Percentiles rank a stretch among this genome's conserved stretches.
Conservation (phyloP, 2,329 filamentous ascomycete genomes). For the Sporothrix humicola region DNA sequence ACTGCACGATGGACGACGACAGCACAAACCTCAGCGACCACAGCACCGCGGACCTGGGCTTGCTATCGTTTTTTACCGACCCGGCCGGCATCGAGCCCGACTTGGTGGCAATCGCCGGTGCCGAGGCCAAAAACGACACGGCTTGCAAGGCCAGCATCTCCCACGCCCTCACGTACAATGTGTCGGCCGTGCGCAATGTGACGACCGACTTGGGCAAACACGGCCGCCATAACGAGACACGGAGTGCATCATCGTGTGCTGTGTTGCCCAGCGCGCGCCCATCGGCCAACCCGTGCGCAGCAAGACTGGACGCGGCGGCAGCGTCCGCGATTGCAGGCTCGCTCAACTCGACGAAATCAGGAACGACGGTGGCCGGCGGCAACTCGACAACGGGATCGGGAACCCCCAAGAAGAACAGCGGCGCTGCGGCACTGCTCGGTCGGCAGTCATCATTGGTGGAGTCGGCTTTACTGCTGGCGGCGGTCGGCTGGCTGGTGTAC, state of each 20-base stretch:
- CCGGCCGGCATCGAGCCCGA: neutral
- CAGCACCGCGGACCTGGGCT: neutral
- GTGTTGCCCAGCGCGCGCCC: neutral
- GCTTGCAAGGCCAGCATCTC: neutral
- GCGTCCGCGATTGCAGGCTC: conserved; percentile 12
- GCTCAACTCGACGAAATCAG: neutral
- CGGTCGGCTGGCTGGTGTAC: conserved; percentile 17
- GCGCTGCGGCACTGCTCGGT: neutral
- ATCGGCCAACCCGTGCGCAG: neutral
- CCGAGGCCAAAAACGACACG: neutral
- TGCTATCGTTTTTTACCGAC: neutral
- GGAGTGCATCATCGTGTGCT: neutral
- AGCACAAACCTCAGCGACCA: neutral
- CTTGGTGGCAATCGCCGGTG: neutral
- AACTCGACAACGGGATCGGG: neutral
- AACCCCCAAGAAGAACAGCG: conserved; percentile 7
- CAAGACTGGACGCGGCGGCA: neutral
- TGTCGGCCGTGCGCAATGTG: conserved; percentile 1
- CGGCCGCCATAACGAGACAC: neutral
- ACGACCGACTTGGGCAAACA: neutral
- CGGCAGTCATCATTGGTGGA: conserved; percentile 3
- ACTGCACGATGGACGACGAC: neutral
- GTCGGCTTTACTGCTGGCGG: conserved; percentile 14
- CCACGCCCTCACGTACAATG: neutral
- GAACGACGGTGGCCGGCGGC: too few relatives aligned